A percentile compares a stretch with the other conserved stretches of the same genome.
Evolutionary conservation across 352 stramenopile species (phyloP).

Genomic region (Plasmopara halstedii): DNA sequence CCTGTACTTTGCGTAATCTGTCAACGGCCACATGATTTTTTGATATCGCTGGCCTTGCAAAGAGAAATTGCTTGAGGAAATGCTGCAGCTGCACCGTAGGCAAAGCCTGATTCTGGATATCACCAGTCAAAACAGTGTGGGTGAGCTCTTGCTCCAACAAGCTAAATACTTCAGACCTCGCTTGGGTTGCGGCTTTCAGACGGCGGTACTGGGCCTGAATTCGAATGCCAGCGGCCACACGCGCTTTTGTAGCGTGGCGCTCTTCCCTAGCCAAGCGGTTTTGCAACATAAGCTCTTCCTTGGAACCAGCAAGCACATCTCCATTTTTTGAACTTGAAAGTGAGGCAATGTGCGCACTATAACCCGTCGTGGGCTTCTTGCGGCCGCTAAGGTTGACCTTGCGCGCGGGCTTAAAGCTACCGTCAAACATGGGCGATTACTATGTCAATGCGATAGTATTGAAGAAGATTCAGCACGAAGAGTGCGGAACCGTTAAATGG

Average conservation of each 20-base stretch:
- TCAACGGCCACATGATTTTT: not conserved
- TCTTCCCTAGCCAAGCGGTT: conserved; percentile 48
- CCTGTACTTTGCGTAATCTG: conserved; percentile 37
- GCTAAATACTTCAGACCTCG: conserved; percentile 26
- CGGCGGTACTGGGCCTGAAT: conserved; percentile 48
- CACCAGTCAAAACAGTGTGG: conserved; percentile 14
- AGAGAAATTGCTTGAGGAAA: conserved; percentile 42
- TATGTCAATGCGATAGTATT: too few relatives aligned
- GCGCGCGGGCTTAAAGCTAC: conserved; percentile 56
- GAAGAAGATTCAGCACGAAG: too few relatives aligned
- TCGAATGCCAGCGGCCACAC: conserved; percentile 30
- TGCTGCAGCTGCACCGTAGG: conserved; percentile 16
- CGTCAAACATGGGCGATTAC: conserved; percentile 50
- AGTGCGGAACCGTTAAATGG: too few relatives aligned
- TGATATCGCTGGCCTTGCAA: conserved; percentile 10
- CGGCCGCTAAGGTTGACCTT: conserved; percentile 67
- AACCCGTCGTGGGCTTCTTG: conserved; percentile 28
- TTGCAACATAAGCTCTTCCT: conserved; percentile 51
- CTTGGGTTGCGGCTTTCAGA: conserved; percentile 12
- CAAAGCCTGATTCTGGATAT: conserved; percentile 30
- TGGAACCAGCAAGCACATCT: conserved; percentile 19
- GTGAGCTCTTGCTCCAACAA: conserved; percentile 37
- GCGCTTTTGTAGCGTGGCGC: conserved; percentile 35
- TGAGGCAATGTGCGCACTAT: conserved; percentile 15
- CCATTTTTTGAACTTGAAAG: conserved; percentile 8